Evolutionary conservation across 345 rosid genomes (phyloP).

Genomic region (Dovyalis caffra): DNA sequence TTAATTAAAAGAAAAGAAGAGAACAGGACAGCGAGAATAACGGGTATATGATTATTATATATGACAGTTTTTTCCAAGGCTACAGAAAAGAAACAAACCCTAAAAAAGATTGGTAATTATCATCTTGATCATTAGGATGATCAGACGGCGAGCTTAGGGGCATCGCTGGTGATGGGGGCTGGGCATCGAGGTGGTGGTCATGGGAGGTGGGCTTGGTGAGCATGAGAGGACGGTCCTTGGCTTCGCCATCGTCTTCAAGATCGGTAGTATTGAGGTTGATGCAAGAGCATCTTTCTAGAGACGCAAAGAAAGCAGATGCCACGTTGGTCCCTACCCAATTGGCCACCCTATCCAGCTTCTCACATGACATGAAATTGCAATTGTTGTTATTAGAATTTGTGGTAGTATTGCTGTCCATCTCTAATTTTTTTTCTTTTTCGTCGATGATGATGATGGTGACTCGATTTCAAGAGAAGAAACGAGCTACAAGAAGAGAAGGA

Average conservation of each 20-base stretch:
- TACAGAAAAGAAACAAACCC: neutral
- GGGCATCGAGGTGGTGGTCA: constrained; percentile 11
- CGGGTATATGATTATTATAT: neutral
- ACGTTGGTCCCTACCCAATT: constrained; percentile 61
- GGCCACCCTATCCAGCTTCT: constrained; percentile 59
- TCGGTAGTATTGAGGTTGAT: constrained; percentile 66
- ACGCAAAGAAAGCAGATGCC: constrained; percentile 66
- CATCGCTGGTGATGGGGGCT: constrained; percentile 21
- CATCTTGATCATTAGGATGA: neutral
- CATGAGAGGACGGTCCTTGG: constrained; percentile 52
- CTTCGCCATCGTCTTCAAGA: constrained; percentile 52
- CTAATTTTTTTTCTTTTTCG: neutral
- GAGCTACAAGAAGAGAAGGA: too few species aligned
- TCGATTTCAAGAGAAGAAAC: too few species aligned
- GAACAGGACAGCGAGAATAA: neutral
- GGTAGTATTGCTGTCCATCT: constrained; percentile 6
- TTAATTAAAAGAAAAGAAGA: too few species aligned
- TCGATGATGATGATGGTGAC: neutral
- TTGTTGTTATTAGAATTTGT: neutral
- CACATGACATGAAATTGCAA: constrained; percentile 55
- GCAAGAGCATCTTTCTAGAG: constrained; percentile 69
- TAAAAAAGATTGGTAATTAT: neutral
- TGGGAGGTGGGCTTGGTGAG: constrained; percentile 30
- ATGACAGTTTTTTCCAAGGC: too few species aligned
- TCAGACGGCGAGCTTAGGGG: constrained; percentile 24